Evolutionary conservation across 148 eudicot species (phyloP).

Genomic region (Bassia scoparia): DNA sequence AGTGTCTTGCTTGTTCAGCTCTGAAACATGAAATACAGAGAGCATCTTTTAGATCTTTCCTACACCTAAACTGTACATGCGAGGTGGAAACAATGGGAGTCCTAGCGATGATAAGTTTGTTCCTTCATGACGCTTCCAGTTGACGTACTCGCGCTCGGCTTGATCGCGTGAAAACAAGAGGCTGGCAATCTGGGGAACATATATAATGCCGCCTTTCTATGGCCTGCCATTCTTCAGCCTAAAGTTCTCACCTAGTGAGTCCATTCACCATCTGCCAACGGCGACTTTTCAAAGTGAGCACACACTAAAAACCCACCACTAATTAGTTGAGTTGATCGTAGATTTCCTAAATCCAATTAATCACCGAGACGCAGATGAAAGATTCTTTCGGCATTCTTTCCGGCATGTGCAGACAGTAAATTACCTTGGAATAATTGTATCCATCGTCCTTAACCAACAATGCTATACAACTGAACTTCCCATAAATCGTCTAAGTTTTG

Average conservation of each 20-base stretch:
- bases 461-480: too few relatives aligned
- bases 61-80: conserved; percentile 47
- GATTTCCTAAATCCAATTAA: conserved; percentile 22
- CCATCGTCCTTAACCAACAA: too few relatives aligned
- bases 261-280: conserved; percentile 74
- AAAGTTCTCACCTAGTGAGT: conserved; percentile 56
- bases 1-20: conserved; percentile 88
- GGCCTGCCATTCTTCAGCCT: conserved; percentile 84
- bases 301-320: conserved; percentile 42
- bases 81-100: conserved; percentile 22
- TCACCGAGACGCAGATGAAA: too few relatives aligned
- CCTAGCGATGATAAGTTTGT: conserved; percentile 58
- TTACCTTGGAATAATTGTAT: too few relatives aligned
- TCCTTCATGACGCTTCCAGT: conserved; percentile 53
- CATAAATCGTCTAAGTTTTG: too few relatives aligned
- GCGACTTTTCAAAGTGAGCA: conserved; percentile 73
- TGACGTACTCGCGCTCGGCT: conserved; percentile 61
- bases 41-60: conserved; percentile 59
- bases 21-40: conserved; percentile 63
- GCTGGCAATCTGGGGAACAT: conserved; percentile 49
- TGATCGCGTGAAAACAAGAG: conserved; percentile 61
- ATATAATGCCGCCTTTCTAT: conserved; percentile 83
- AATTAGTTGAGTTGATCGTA: conserved; percentile 43
- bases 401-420: too few relatives aligned
- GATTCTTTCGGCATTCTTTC: neutral